Conservation (phyloP, 495 filamentous ascomycete species). For the Penicillium steckii region DNA sequence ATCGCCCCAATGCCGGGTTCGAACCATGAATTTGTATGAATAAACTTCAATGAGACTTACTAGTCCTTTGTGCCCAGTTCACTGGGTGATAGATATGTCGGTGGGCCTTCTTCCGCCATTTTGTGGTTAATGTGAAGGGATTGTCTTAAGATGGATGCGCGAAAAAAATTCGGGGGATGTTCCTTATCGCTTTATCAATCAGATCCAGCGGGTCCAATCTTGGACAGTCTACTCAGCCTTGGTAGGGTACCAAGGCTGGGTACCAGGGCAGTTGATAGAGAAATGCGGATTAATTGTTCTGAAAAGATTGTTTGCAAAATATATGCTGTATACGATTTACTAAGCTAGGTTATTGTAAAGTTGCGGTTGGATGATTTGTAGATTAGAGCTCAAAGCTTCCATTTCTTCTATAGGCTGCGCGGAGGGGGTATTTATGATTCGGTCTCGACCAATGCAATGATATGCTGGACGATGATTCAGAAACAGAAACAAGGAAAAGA, state of each 20-base stretch:
- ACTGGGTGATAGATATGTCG: conserved; percentile 48
- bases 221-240: too few species aligned
- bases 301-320: too few species aligned
- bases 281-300: too few species aligned
- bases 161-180: conserved; percentile 19
- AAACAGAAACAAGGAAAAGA: conserved; percentile 20
- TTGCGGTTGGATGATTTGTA: not conserved
- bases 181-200: conserved; percentile 19
- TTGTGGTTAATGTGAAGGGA: conserved; percentile 2
- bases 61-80: conserved; percentile 57
- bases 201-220: too few species aligned
- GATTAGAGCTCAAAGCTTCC: conserved; percentile 9
- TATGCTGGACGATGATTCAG: conserved; percentile 18
- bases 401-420: conserved; percentile 29
- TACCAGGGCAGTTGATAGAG: too few species aligned
- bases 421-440: conserved; percentile 28
- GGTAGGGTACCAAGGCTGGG: too few species aligned
- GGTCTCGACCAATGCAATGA: conserved; percentile 8
- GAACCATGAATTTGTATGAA: not conserved
- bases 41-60: conserved; percentile 31
- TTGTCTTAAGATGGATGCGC: conserved; percentile 4
- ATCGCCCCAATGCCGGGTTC: not conserved
- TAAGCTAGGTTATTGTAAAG: too few species aligned
- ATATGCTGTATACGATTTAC: too few species aligned
- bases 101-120: conserved; percentile 33